A percentile compares a stretch with the other conserved stretches of the same genome.
These are phyloP conservation scores for Fomitopsis pinicola DNA, from an alignment of 1,284 basidiomycete genomes.

Conservation along the genomic window DNA sequence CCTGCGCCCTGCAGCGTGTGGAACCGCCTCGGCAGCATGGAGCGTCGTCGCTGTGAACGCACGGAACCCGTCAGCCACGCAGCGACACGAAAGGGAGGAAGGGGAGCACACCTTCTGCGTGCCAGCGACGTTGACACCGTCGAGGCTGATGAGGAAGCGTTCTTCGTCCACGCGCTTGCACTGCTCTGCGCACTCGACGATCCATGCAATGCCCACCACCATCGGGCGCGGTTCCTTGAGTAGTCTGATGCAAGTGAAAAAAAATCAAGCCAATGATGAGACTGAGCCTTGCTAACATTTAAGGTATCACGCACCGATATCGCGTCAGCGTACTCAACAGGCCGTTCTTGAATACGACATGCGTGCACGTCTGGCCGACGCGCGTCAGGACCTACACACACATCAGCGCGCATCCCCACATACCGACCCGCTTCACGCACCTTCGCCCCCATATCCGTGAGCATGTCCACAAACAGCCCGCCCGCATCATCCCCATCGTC, in stretches of 20 bases:
- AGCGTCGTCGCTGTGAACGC: slow-evolving; percentile 43
- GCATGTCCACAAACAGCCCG: slow-evolving; percentile 81
- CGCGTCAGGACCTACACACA: slow-evolving; percentile 48
- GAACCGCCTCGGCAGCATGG: slow-evolving; percentile 67
- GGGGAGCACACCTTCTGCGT: slow-evolving; percentile 53
- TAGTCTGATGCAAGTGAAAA: slow-evolving; percentile 31
- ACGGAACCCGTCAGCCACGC: neutral
- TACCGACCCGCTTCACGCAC: slow-evolving; percentile 39
- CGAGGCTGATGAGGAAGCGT: slow-evolving; percentile 66
- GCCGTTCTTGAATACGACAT: slow-evolving; percentile 90
- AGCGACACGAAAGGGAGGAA: neutral
- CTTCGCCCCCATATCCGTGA: slow-evolving; percentile 78
- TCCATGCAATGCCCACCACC: slow-evolving; percentile 90
- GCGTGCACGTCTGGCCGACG: slow-evolving; percentile 79
- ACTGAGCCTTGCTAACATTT: neutral
- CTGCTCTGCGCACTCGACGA: slow-evolving; percentile 80
- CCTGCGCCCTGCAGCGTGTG: neutral
- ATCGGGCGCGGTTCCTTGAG: slow-evolving; percentile 66
- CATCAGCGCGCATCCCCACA: neutral
- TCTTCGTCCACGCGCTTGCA: slow-evolving; percentile 62
- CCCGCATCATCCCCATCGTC: slow-evolving; percentile 85
- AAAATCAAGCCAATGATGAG: neutral
- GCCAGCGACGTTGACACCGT: slow-evolving; percentile 61
- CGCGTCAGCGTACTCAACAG: slow-evolving; percentile 71
- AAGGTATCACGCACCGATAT: slow-evolving; percentile 49